Evolutionary conservation across 2,329 filamentous ascomycete species (phyloP).

Genomic region (Aureobasidium sp.): DNA sequence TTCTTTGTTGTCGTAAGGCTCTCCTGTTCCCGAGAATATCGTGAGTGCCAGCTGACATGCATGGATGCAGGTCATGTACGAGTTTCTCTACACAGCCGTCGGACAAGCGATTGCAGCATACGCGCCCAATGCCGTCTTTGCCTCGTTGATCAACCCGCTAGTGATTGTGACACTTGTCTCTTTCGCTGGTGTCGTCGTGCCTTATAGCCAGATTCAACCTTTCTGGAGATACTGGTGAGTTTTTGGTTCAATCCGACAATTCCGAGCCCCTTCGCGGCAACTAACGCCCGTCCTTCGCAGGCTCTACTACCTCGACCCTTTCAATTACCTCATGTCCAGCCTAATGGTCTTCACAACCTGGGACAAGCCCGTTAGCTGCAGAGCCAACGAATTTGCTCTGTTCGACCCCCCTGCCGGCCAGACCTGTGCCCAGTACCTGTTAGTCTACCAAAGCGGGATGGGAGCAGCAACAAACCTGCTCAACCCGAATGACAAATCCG

Average conservation of each 20-base stretch:
- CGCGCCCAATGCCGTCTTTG: slow-evolving; percentile 56
- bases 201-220: slow-evolving; percentile 46
- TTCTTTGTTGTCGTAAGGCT: slow-evolving; percentile 26
- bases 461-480: slow-evolving; percentile 29
- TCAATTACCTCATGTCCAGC: slow-evolving; percentile 22
- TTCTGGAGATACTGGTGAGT: slow-evolving; percentile 54
- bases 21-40: background rate
- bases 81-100: slow-evolving; percentile 46
- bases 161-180: slow-evolving; percentile 32
- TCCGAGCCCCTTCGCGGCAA: background rate
- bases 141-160: slow-evolving; percentile 44
- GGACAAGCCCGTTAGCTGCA: slow-evolving; percentile 27
- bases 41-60: background rate
- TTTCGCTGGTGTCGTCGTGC: slow-evolving; percentile 47
- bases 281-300: background rate
- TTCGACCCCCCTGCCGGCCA: slow-evolving; percentile 28
- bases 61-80: slow-evolving; percentile 46
- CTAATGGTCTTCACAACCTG: slow-evolving; percentile 47
- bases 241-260: background rate
- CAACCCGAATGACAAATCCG: slow-evolving; percentile 29
- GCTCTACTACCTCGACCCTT: slow-evolving; percentile 55
- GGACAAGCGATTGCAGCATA: slow-evolving; percentile 61
- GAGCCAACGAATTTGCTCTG: slow-evolving; percentile 27
- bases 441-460: slow-evolving; percentile 22
- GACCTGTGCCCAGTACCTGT: slow-evolving; percentile 33